Percentiles rank a stretch among this genome's conserved stretches.
phyloP scores from a whole-genome alignment of 177 flowering plant species.

The Vitis hybrid region DNA sequence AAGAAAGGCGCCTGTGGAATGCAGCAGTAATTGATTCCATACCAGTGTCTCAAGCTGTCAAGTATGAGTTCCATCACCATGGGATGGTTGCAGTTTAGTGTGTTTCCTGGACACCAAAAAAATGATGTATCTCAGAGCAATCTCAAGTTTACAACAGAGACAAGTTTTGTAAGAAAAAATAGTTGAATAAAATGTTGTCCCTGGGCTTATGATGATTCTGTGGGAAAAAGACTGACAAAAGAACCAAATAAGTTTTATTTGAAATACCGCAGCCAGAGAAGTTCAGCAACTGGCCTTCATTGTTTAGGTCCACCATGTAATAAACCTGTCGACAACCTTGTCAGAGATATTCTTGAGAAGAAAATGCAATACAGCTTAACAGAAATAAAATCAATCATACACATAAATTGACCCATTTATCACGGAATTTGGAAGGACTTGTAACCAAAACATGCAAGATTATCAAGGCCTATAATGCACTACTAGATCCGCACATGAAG shows the following conservation, averaged over 20 bases:
- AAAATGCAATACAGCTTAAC: not conserved
- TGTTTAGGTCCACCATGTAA: conserved; percentile 72
- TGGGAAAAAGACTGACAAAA: not conserved
- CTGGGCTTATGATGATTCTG: not conserved
- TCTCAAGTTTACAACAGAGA: not conserved
- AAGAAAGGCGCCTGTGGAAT: not conserved
- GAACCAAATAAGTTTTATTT: not conserved
- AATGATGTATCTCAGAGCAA: conserved; percentile 1
- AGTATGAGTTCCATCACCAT: conserved; percentile 95
- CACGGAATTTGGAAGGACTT: too few species aligned
- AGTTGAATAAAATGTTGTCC: not conserved
- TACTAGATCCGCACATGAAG: too few species aligned
- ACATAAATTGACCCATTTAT: too few species aligned
- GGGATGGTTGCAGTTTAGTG: conserved; percentile 95
- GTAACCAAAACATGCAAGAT: too few species aligned
- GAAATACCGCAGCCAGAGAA: conserved; percentile 91
- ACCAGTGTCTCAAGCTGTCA: conserved; percentile 98
- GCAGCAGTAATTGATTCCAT: conserved; percentile 15
- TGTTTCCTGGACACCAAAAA: conserved; percentile 64
- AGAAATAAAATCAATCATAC: not conserved
- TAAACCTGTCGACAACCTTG: conserved; percentile 57
- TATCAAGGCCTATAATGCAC: too few species aligned
- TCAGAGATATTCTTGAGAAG: not conserved
- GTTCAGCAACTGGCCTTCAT: conserved; percentile 58
- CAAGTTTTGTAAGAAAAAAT: not conserved